phyloP scores from a whole-genome alignment of 73 alveolate genomes.

The Halteria grandinella region DNA sequence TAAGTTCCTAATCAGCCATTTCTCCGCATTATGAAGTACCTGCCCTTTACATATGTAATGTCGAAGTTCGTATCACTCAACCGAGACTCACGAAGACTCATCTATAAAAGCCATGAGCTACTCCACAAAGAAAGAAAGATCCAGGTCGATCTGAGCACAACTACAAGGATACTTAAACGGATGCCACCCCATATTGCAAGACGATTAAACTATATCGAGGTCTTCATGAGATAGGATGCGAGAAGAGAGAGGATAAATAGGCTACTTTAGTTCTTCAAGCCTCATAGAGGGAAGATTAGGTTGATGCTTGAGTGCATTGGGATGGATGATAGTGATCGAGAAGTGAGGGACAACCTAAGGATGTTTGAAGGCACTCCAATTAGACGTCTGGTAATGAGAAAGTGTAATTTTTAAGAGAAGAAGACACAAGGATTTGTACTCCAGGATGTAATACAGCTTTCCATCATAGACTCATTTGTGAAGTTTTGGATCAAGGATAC shows the following conservation, averaged over 20 bases:
- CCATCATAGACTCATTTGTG: slow-evolving; percentile 1
- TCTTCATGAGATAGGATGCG: slow-evolving; percentile 23
- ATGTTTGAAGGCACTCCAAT: slow-evolving; percentile 6
- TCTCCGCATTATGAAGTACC: too few species aligned
- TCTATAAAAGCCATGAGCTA: too few species aligned
- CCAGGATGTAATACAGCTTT: slow-evolving; percentile 1
- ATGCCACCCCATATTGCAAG: slow-evolving; percentile 9
- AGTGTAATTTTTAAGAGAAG: slow-evolving; percentile 27
- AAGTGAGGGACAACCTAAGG: slow-evolving; percentile 1
- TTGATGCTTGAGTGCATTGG: slow-evolving; percentile 22
- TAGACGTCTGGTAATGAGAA: not conserved
- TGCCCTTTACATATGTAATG: too few species aligned
- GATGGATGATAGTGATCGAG: slow-evolving; percentile 41
- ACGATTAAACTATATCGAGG: slow-evolving; percentile 20
- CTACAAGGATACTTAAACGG: slow-evolving; percentile 21
- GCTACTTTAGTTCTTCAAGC: slow-evolving; percentile 8
- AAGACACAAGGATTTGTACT: not conserved
- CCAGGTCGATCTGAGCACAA: slow-evolving; percentile 25
- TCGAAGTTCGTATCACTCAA: too few species aligned
- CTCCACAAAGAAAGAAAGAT: too few species aligned
- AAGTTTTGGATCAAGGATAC: slow-evolving; percentile 38
- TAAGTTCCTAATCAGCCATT: too few species aligned
- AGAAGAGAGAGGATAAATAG: slow-evolving; percentile 12
- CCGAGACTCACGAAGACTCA: too few species aligned
- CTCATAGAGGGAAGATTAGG: slow-evolving; percentile 26